Base-by-base conservation (phyloP, 352 stramenopile genomes). In the Pythium utonaiense region DNA sequence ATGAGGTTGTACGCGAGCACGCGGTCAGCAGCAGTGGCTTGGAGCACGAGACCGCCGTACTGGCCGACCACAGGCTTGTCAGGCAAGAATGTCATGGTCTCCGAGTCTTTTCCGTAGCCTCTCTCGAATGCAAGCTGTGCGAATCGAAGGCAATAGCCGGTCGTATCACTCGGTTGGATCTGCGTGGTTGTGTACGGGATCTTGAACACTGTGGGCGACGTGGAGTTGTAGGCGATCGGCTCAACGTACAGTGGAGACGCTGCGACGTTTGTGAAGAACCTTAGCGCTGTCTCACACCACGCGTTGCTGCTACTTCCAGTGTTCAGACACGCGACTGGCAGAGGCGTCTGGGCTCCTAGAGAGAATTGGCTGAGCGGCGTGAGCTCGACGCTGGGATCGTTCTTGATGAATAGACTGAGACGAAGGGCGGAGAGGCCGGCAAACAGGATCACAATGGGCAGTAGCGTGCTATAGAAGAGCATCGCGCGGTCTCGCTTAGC, bases 381-480 rank as follows among this genome's bases (percentile, higher is more conserved):
- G 6, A 93, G 66, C 21, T 64, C 40, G 30, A 87, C 53, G 22
- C 75, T 79, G 0, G 77, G 77, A 22, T 91, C 80, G 42, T 88
- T 77, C 33, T 65, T 27, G 12, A 84, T 57, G 9, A 86, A 71
- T 0, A 78, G 31, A 55, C 74, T 89, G 22, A 77, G 53, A 40
- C 84, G 76, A 6, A 96, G 63, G 1, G 78, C 63, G 25, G 72
- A 75, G 17, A 96, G 51, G 0, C 85, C 87, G 0, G 86, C 57
- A 25, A 88, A 74, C 22, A 95, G 70, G n/a, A 92, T 62, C 5
- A 83, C 50, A 40, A 90, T 67, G 0, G 87, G 87, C 17, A 95
- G 63, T 10, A 93, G 22, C 2, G 64, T 82, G 59, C 84, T 90
- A 67, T 86, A 95, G 54, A 88, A 74, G 5, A 96, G 41, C 71